Evolutionary conservation across 768 basidiomycete genomes (phyloP).

Genomic region (Pulveroboletus sp.): DNA sequence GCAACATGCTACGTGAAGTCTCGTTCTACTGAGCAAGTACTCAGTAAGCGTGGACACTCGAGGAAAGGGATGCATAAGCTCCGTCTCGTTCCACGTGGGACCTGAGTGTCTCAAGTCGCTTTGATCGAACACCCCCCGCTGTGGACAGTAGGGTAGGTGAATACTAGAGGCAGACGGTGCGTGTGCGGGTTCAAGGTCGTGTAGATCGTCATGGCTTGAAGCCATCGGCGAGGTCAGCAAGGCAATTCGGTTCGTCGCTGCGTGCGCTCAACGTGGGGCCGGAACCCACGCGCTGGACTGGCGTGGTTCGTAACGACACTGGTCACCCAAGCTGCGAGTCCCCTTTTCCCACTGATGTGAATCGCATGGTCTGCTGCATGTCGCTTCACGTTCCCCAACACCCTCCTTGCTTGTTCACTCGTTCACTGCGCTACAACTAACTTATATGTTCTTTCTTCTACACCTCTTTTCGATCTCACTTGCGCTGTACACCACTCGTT

Average conservation of each 20-base stretch:
- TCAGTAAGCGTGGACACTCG: slow-evolving; percentile 15
- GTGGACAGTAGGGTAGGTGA: not conserved
- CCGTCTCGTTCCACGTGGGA: slow-evolving; percentile 18
- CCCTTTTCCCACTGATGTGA: not conserved
- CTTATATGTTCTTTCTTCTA: slow-evolving; percentile 6
- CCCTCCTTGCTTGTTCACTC: not conserved
- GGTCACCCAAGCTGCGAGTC: slow-evolving; percentile 12
- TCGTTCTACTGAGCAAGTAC: slow-evolving; percentile 6
- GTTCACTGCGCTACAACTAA: slow-evolving; percentile 9
- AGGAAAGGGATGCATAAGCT: slow-evolving; percentile 21
- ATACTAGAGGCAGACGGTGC: too few species aligned
- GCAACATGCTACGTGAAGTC: slow-evolving; percentile 16
- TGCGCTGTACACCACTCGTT: slow-evolving; percentile 9
- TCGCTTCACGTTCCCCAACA: not conserved
- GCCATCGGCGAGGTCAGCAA: slow-evolving; percentile 6
- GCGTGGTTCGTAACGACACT: not conserved
- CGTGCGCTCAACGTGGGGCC: slow-evolving; percentile 1
- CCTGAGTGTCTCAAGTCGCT: not conserved
- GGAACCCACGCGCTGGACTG: slow-evolving; percentile 8
- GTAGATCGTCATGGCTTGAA: slow-evolving; percentile 11
- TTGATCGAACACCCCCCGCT: not conserved
- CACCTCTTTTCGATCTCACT: not conserved
- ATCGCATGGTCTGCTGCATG: not conserved
- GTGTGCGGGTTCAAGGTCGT: too few species aligned
- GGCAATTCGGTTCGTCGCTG: not conserved